Percentiles rank a stretch among this genome's conserved stretches.
Evolutionary conservation across 192 early-diverging fungal species (phyloP).

Genomic region (Entomortierella parvispora): DNA sequence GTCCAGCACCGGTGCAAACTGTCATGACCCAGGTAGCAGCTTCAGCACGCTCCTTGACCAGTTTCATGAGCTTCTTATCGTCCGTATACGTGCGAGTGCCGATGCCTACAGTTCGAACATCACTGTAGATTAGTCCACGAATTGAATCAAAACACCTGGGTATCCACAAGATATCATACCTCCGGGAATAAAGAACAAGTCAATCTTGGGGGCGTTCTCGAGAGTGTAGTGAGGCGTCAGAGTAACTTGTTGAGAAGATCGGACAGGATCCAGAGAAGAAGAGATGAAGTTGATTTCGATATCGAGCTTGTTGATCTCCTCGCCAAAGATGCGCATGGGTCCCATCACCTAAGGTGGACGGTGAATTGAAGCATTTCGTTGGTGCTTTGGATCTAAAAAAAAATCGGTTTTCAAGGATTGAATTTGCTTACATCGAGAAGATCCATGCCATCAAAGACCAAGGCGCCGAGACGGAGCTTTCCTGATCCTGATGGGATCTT

Average conservation of each 20-base stretch:
- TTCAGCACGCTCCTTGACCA: slow-evolving; percentile 11
- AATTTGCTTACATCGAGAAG: slow-evolving; percentile 39
- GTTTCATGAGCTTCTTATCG: not conserved
- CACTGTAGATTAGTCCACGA: too few species aligned
- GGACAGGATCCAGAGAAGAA: slow-evolving; percentile 15
- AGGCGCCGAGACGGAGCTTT: slow-evolving; percentile 25
- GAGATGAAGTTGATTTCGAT: slow-evolving; percentile 33
- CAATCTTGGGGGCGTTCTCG: slow-evolving; percentile 33
- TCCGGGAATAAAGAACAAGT: slow-evolving; percentile 52
- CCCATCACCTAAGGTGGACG: slow-evolving; percentile 17
- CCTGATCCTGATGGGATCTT: slow-evolving; percentile 23
- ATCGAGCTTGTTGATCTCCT: slow-evolving; percentile 16
- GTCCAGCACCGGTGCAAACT: slow-evolving; percentile 58
- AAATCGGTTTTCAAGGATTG: not conserved
- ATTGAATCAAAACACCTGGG: too few species aligned
- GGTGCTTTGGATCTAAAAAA: too few species aligned
- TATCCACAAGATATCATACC: too few species aligned
- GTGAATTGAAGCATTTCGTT: too few species aligned
- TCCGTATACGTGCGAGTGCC: slow-evolving; percentile 15
- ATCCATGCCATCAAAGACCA: slow-evolving; percentile 42
- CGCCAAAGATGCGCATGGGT: slow-evolving; percentile 45
- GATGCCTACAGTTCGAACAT: slow-evolving; percentile 1
- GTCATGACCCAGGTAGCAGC: slow-evolving; percentile 48
- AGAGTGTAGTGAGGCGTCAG: slow-evolving; percentile 40
- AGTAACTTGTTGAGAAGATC: slow-evolving; percentile 17